A percentile compares a stretch with the other conserved stretches of the same genome.
phyloP scores from a whole-genome alignment of 345 rosid species.

The Melaleuca alternifolia region DNA sequence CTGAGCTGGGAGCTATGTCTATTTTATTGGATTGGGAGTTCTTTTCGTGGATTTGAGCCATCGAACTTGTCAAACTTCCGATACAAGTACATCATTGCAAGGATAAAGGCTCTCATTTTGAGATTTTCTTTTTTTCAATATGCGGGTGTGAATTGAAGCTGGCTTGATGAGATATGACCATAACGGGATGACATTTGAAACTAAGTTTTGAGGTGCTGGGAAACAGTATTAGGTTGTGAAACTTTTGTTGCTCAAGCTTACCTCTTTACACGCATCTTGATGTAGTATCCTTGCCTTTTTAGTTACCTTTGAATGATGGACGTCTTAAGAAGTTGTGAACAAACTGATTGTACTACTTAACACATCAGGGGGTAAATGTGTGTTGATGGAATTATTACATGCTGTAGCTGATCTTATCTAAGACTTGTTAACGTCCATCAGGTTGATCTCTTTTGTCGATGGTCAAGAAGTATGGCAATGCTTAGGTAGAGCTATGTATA shows the following conservation, averaged over 20 bases:
- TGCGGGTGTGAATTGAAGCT: background rate
- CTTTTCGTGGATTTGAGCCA: background rate
- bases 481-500: background rate
- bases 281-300: background rate
- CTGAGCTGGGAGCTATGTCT: background rate
- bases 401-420: background rate
- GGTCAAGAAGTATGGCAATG: background rate
- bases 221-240: background rate
- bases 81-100: background rate
- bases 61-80: background rate
- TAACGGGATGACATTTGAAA: background rate
- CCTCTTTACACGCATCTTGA: background rate
- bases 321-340: background rate
- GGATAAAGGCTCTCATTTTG: background rate
- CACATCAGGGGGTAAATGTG: background rate
- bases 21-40: background rate
- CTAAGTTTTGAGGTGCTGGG: background rate
- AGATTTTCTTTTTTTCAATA: background rate
- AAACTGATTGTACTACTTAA: background rate
- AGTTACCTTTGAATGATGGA: background rate
- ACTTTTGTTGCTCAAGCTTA: background rate
- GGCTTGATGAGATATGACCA: background rate
- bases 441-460: background rate
- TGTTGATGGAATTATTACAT: background rate
- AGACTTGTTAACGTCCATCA: background rate